Base-by-base conservation (phyloP, 495 filamentous ascomycete species). In the Trichocladium antarcticum region DNA sequence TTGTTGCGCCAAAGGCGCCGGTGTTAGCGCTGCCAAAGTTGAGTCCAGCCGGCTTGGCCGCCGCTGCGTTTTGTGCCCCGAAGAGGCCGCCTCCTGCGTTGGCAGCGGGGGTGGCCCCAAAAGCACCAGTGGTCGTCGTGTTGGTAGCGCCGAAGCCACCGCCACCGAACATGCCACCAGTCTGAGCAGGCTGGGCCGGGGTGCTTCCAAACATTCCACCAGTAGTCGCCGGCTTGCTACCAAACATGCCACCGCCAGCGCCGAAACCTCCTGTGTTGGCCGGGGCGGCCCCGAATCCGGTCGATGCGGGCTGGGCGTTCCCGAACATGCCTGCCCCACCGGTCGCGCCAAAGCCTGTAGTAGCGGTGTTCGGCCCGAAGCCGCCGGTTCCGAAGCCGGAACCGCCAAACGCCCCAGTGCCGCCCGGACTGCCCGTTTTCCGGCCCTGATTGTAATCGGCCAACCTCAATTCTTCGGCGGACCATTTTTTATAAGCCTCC, bases 381-480 rank as follows among this genome's bases (percentile, higher is more conserved):
- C 64, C 70, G 15, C 66, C 55, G 10, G 64, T 51, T 34, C 65
- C 66, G 63, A 87, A 86, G 17, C 74, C 72, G 22, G 78, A 80
- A 49, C 65, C 64, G 6, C 92, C 92, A 60, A 98, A 98, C 5
- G 83, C 85, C 28, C 87, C 87, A 36, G 83, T 76, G 42, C 86
- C 87, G 47, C 84, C 85, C 17, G 76, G 73, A 55, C 87, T 90
- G 7, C 88, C 92, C 55, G 73, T 84, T 31, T 82, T 79, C 48
- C 92, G 78, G 20, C 92, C 92, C 70, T 86, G 81, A 45, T 80
- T 77, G 66, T 97, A 98, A 68, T 98, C 92, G 29, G 77, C 86
- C 47, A 94, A 64, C 59, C 92, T 79, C 38, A 98, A 67, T 65
- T 98, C 92, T 63, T 98, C 92, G 31, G 85, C 79, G 5, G 87